phyloP scores from a whole-genome alignment of 1,284 basidiomycete species.

The Pseudozyma pruni region DNA sequence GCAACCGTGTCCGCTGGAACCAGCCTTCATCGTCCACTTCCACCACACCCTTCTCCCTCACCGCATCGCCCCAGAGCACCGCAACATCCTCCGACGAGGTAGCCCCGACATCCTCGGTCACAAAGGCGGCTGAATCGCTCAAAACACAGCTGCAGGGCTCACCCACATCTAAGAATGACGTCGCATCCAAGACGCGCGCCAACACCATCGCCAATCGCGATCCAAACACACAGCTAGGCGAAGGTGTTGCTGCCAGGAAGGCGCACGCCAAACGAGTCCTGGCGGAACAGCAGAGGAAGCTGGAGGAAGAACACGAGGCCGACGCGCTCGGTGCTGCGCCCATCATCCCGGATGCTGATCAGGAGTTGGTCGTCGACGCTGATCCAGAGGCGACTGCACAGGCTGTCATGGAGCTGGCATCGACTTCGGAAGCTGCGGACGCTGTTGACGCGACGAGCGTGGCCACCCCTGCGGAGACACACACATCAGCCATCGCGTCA shows the following conservation, averaged over 20 bases:
- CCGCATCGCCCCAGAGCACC: constrained; percentile 20
- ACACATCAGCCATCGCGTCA: background rate
- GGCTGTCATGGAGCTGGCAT: constrained; percentile 18
- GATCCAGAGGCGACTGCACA: constrained; percentile 23
- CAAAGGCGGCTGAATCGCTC: constrained; percentile 14
- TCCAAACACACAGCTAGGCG: constrained; percentile 37
- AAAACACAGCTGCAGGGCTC: constrained; percentile 22
- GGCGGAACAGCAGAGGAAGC: constrained; percentile 44
- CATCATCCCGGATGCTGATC: constrained; percentile 18
- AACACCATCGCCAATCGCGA: constrained; percentile 43
- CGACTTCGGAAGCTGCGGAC: background rate
- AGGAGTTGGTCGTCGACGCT: constrained; percentile 7
- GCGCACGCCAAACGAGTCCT: constrained; percentile 51
- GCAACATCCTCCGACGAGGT: background rate
- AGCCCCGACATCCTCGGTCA: background rate
- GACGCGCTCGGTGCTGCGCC: constrained; percentile 31
- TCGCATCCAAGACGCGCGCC: constrained; percentile 30
- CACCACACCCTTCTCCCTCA: constrained; percentile 4
- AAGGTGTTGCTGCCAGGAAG: constrained; percentile 42
- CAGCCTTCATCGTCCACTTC: constrained; percentile 16
- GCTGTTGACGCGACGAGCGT: background rate
- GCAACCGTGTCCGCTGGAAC: constrained; percentile 57
- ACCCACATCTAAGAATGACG: constrained; percentile 17
- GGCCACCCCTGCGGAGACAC: background rate
- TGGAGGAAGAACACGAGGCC: constrained; percentile 32